Base-by-base conservation (phyloP, 306 rosid genomes). In the Citrullus mucosospermus region DNA sequence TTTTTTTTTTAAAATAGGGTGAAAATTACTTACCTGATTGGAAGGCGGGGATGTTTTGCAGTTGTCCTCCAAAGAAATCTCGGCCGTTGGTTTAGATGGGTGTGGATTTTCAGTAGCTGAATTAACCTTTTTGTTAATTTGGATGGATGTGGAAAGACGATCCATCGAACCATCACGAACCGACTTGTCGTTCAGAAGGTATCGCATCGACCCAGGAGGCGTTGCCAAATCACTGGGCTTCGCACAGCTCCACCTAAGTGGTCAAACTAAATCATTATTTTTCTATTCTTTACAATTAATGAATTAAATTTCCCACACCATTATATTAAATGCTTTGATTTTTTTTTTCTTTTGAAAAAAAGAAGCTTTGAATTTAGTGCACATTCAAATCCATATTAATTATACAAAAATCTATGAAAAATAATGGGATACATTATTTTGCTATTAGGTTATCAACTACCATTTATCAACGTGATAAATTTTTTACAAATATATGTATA, bases 201-300 rank as follows among this genome's bases (percentile, higher is more conserved):
- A 91, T 86, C 97, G 90, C 18, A 95, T 79, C 16, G 98, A 92
- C 43, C 88, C 97, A 36, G 85, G 87, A 63, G 96, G 88, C 53
- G 92, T 84, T 30, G 80, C 28, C 55, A 83, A 84, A 80, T 88
- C 85, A 78, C 46, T 25, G 9, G 81, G 83, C 85, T 85, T 86
- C 50, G 83, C 75, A 79, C 81, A 85, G 81, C 77, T 85, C 85
- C 77, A 86, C 78, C 80, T 78, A 61, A 10, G 2, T 22, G 3
- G 5, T 11, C 18, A 30, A 30, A 62, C 41, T 16, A 16, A 1
- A 53, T 16, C 7, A 51, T 53, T 16, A 16, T 53, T 11, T 48
- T 48, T 13, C 54, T 16, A 51, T 51, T 14, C 6, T 14, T 51
- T 11, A 44, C 54, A 48, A 48, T 48, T 48, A 12, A 48, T 48